Evolutionary conservation across 768 basidiomycete genomes (phyloP).

Genomic region (Tulasnella calospora): DNA sequence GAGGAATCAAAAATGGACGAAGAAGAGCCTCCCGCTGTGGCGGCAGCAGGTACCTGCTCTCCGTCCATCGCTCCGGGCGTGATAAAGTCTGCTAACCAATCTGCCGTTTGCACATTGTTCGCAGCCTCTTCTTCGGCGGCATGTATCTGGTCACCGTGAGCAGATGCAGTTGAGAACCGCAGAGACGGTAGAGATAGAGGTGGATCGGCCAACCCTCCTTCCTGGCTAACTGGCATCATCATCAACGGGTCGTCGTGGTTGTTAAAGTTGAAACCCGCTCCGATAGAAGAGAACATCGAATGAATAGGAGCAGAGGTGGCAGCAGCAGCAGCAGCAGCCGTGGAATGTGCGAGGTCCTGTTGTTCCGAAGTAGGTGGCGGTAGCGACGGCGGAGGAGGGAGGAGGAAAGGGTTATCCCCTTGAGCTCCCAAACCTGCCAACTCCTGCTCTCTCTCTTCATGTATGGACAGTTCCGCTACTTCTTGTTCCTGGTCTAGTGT

Average conservation of each 20-base stretch:
- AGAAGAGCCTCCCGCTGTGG: too few relatives aligned
- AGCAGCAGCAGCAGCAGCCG: background rate
- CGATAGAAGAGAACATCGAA: background rate
- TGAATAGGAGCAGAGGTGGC: background rate
- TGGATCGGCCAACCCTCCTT: background rate
- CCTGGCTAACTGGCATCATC: background rate
- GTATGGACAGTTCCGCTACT: background rate
- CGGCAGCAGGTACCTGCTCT: too few relatives aligned
- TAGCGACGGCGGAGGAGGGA: background rate
- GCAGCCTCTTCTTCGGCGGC: background rate
- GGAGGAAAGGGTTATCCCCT: conserved; percentile 12
- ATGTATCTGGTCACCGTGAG: background rate
- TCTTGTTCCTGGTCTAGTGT: background rate
- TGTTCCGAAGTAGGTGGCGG: background rate
- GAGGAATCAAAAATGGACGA: too few relatives aligned
- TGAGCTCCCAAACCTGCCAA: background rate
- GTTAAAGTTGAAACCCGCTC: conserved; percentile 1
- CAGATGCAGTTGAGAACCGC: background rate
- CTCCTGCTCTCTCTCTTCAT: conserved; percentile 3
- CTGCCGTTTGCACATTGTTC: background rate
- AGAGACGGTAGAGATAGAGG: background rate
- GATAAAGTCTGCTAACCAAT: background rate
- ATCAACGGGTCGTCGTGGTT: background rate
- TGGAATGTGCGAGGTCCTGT: background rate
- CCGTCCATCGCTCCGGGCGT: background rate